Evolutionary conservation across 2,329 filamentous ascomycete species (phyloP).

Genomic region (Elsinoe batatas): DNA sequence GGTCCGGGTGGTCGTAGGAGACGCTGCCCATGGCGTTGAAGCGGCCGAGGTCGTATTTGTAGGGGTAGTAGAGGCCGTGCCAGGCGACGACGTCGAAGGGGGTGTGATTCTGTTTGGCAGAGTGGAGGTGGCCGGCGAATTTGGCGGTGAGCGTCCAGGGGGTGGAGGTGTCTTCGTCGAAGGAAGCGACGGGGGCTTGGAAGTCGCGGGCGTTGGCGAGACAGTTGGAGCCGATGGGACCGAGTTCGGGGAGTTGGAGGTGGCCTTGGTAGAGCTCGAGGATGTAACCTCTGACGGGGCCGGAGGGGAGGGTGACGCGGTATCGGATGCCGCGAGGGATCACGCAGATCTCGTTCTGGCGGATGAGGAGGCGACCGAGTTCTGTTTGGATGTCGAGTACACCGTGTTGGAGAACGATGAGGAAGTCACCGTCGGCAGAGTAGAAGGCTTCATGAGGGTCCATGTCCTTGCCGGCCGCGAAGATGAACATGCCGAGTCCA

Average conservation of each 20-base stretch:
- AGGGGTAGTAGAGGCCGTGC: conserved; percentile 59
- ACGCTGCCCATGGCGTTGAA: conserved; percentile 49
- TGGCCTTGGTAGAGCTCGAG: conserved; percentile 57
- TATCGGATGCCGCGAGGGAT: conserved; percentile 58
- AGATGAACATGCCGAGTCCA: conserved; percentile 72
- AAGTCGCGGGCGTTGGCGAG: conserved; percentile 59
- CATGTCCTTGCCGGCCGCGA: conserved; percentile 72
- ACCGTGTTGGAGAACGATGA: conserved; percentile 57
- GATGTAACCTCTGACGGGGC: conserved; percentile 55
- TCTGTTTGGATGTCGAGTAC: conserved; percentile 59
- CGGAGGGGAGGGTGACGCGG: conserved; percentile 49
- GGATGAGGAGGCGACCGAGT: conserved; percentile 53
- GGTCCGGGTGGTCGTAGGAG: conserved; percentile 56
- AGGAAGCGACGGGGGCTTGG: conserved; percentile 49
- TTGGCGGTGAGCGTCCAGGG: conserved; percentile 53
- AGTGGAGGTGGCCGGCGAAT: conserved; percentile 51
- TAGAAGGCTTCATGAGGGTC: conserved; percentile 65
- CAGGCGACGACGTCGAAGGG: conserved; percentile 64
- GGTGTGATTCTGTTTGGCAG: conserved; percentile 51
- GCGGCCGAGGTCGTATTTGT: conserved; percentile 49
- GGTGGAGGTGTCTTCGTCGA: conserved; percentile 45
- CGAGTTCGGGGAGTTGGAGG: conserved; percentile 57
- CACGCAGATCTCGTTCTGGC: conserved; percentile 57
- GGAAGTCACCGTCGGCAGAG: conserved; percentile 62
- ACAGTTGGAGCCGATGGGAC: conserved; percentile 56